Conservation (phyloP, 1,284 basidiomycete species). For the Sphaerobolus stellatus region DNA sequence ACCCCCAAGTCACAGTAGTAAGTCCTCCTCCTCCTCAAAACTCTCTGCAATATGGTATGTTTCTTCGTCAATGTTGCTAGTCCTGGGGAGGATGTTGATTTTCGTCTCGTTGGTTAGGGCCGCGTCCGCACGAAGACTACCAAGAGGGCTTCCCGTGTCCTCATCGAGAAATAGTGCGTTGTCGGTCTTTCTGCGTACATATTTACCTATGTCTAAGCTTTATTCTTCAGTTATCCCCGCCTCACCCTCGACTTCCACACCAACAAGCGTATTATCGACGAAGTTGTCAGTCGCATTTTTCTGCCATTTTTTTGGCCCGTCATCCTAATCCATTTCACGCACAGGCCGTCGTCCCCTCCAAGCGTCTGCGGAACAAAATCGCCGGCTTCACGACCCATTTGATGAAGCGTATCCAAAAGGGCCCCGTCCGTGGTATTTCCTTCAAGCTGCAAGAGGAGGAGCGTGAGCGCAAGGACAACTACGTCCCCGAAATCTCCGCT, state of each 20-base stretch:
- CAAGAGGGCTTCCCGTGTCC: constrained; percentile 97
- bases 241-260: constrained; percentile 98
- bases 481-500: constrained; percentile 94
- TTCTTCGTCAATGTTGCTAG: constrained; percentile 15
- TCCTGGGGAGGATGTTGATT: not conserved
- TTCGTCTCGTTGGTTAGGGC: constrained; percentile 61
- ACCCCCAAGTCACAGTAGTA: not conserved
- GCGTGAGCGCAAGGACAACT: constrained; percentile 99
- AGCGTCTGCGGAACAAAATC: constrained; percentile 99
- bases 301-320: not conserved
- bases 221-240: constrained; percentile 75
- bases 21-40: constrained; percentile 24
- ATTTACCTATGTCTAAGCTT: constrained; percentile 14
- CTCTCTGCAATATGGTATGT: constrained; percentile 49
- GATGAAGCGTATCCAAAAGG: constrained; percentile 99
- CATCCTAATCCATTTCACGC: constrained; percentile 14
- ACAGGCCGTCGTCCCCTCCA: constrained; percentile 94
- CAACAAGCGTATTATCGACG: constrained; percentile 99
- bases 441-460: constrained; percentile 99
- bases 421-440: constrained; percentile 99
- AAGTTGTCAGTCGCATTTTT: constrained; percentile 71
- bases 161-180: constrained; percentile 99
- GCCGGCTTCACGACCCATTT: constrained; percentile 99
- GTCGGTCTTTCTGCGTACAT: constrained; percentile 21
- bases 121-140: constrained; percentile 99